Conservation (phyloP, 305 asterid genomes). For the Fraxinus angustifolia region DNA sequence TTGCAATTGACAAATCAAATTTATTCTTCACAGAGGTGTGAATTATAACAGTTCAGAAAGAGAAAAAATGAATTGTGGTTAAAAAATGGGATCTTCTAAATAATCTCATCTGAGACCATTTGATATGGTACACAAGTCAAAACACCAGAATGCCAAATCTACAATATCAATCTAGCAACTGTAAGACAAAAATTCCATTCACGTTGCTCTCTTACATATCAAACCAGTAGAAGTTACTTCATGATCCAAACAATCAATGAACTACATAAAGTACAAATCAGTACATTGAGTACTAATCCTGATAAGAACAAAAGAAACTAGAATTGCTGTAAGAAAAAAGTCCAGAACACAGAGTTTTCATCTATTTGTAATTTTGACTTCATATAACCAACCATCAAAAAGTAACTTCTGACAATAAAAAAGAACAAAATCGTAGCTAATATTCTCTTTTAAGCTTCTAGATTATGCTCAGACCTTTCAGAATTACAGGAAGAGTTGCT, state of each 20-base stretch:
- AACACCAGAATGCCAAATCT: background rate
- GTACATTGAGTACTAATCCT: background rate
- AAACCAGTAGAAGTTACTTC: background rate
- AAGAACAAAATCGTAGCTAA: background rate
- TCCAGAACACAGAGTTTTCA: background rate
- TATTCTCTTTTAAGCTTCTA: slow-evolving; percentile 4
- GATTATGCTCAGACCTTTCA: slow-evolving; percentile 54
- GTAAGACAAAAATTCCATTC: background rate
- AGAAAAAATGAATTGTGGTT: background rate
- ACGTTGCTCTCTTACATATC: background rate
- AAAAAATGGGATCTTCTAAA: background rate
- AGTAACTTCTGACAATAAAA: slow-evolving; percentile 8
- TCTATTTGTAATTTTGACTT: background rate
- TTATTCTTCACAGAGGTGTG: background rate
- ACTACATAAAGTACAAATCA: background rate
- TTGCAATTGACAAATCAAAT: background rate
- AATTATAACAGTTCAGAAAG: background rate
- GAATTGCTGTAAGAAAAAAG: background rate
- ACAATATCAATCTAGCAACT: background rate
- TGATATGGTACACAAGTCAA: background rate
- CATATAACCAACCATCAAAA: slow-evolving; percentile 8
- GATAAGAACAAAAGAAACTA: slow-evolving; percentile 9
- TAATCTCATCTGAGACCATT: background rate
- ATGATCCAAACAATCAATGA: background rate
- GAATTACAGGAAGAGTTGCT: slow-evolving; percentile 84